Base-by-base conservation (phyloP, 2,329 filamentous ascomycete species). In the Cladophialophora psammophila region DNA sequence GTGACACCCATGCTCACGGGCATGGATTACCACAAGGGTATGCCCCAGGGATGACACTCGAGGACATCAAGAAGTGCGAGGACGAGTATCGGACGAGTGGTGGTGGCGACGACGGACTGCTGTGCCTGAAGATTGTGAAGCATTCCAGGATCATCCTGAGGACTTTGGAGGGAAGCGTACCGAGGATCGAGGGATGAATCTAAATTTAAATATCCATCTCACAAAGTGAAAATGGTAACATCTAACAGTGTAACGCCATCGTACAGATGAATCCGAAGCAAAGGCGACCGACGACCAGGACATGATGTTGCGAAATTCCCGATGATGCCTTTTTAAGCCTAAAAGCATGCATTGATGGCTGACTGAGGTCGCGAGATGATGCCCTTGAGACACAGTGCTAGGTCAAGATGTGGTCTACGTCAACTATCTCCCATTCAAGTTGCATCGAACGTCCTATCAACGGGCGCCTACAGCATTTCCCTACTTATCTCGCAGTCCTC, bases 111-210 rank as follows among this genome's bases (percentile, higher is more conserved):
- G 59, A 69, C 8, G 72, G 72, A 34, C 65, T 69, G 52, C 65
- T 75, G 32, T 76, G 75, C 62, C 31, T 75, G 48, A 65, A 65
- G 32, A 72, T 76, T 32, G 72, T 75, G 18, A 69, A 72, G 15
- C 70, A 70, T 64, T 71, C 72, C 8, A 72, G 71, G 61, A 63
- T 56, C 45, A 65, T 75, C 13, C 72, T 76, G 55, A 57, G 66
- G 12, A 68, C 63, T 34, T 69, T 76, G 45, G 70, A 72, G n/a
- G 50, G 45, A 3, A 5, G 9, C 18, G 52, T 65, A n/a, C 69
- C 68, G 10, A 57, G 53, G 26, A 32, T 70, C 10, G 68, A 64
- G 15, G 32, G 26, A 20, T 53, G 45, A 65, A 42, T 48, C 3
- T 26, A 26, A 26, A 26, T 26, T 26, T 26, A 6, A 40, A 26